phyloP scores from a whole-genome alignment of 805 yeast genomes.

The Metschnikowia cerradonensis region DNA sequence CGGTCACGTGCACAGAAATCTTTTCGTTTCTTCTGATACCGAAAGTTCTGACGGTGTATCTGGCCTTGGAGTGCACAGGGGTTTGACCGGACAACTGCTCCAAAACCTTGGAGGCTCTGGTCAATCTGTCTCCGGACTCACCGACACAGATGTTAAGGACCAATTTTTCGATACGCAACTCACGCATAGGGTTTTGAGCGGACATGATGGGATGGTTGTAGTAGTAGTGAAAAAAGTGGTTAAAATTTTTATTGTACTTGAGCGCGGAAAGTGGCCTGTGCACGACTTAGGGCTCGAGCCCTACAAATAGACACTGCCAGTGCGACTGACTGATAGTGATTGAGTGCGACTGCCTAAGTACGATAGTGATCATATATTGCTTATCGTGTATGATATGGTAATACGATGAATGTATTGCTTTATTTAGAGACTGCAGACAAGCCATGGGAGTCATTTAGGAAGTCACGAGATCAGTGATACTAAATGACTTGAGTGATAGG shows the following conservation, averaged over 20 bases:
- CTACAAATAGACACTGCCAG: background rate
- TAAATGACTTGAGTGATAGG: too few species aligned
- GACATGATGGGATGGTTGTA: conserved; percentile 16
- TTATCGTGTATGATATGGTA: too few species aligned
- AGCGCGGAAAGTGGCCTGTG: conserved; percentile 6
- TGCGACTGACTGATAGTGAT: too few species aligned
- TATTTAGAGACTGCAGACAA: too few species aligned
- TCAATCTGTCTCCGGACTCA: conserved; percentile 99
- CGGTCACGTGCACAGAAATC: conserved; percentile 98
- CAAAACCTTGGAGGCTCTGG: conserved; percentile 99
- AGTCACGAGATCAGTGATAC: too few species aligned
- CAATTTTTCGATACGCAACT: conserved; percentile 97
- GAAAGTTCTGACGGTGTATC: conserved; percentile 99
- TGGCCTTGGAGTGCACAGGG: conserved; percentile 99
- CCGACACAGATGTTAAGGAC: conserved; percentile 99
- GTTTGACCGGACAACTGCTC: conserved; percentile 99
- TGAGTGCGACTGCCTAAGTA: too few species aligned
- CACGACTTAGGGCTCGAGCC: conserved; percentile 13
- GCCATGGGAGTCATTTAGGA: too few species aligned
- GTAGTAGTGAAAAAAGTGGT: conserved; percentile 2
- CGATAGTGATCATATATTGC: too few species aligned
- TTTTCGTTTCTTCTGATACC: conserved; percentile 99
- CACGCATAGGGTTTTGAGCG: conserved; percentile 95
- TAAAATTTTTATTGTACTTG: conserved; percentile 9
- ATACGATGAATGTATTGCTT: too few species aligned